Percentiles rank a stretch among this genome's conserved stretches.
These are phyloP conservation scores for Cicer pinnatifidum DNA, from an alignment of 306 rosid genomes.

Conservation along the genomic window DNA sequence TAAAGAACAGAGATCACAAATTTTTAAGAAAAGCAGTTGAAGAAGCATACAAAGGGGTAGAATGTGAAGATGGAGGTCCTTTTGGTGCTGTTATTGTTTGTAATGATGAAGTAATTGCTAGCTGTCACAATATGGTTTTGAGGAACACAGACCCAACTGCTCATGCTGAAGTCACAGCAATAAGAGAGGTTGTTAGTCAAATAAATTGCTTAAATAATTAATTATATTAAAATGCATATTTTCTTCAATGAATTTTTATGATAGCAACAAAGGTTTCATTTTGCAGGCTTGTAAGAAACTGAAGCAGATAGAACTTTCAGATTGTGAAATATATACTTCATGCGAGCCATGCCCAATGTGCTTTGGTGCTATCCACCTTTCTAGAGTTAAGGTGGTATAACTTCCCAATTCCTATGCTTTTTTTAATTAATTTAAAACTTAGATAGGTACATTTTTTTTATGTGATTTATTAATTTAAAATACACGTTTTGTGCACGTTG, in stretches of 20 bases:
- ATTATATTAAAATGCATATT: not conserved
- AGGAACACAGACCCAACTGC: slow-evolving; percentile 88
- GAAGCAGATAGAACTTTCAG: slow-evolving; percentile 79
- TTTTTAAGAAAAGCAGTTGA: slow-evolving; percentile 81
- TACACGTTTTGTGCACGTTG: too few species aligned
- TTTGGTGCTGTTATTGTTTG: slow-evolving; percentile 84
- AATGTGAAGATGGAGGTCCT: slow-evolving; percentile 88
- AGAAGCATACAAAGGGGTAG: slow-evolving; percentile 93
- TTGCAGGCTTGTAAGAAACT: slow-evolving; percentile 89
- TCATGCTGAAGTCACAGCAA: slow-evolving; percentile 92
- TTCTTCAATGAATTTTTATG: not conserved
- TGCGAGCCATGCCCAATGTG: slow-evolving; percentile 99
- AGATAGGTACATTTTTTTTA: too few species aligned
- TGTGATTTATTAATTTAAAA: too few species aligned
- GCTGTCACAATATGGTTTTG: slow-evolving; percentile 86
- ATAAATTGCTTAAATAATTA: not conserved
- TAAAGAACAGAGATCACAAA: slow-evolving; percentile 80
- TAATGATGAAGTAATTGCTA: slow-evolving; percentile 74
- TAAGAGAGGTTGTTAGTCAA: slow-evolving; percentile 87
- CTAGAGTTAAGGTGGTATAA: slow-evolving; percentile 77
- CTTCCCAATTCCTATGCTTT: not conserved
- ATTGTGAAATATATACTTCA: slow-evolving; percentile 90
- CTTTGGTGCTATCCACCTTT: slow-evolving; percentile 97
- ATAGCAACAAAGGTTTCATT: not conserved
- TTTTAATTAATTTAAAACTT: too few species aligned